These are phyloP conservation scores for Mangifera indica DNA, from an alignment of 345 rosid genomes.

Conservation along the genomic window DNA sequence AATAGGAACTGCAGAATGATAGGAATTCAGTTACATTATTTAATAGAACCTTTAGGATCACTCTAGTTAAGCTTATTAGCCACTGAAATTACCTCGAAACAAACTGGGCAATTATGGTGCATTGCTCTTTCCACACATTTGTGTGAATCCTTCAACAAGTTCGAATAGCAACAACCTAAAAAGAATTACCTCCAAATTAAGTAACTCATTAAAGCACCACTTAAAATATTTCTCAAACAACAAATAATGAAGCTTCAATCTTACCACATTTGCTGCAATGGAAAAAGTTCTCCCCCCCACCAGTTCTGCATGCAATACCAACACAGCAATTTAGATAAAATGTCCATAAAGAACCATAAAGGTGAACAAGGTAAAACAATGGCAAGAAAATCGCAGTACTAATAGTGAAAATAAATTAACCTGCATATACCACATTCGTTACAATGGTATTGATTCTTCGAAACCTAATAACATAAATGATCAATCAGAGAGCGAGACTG, in stretches of 20 bases:
- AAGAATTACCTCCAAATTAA: constrained; percentile 3
- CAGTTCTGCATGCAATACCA: constrained; percentile 41
- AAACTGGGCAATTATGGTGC: constrained; percentile 72
- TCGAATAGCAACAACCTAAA: constrained; percentile 66
- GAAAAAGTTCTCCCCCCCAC: constrained; percentile 57
- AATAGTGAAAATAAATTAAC: constrained; percentile 17
- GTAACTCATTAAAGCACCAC: neutral
- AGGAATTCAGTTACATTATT: neutral
- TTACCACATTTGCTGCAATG: constrained; percentile 59
- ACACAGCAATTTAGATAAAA: constrained; percentile 6
- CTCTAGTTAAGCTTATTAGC: neutral
- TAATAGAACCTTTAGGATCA: neutral
- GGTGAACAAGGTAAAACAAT: neutral
- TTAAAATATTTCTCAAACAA: neutral
- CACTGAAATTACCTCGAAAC: constrained; percentile 49
- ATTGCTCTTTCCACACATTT: constrained; percentile 64
- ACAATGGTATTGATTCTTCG: constrained; percentile 59
- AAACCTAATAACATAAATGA: constrained; percentile 35
- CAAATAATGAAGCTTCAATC: constrained; percentile 6
- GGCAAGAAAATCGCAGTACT: neutral
- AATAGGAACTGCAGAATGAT: constrained; percentile 55
- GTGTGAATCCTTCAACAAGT: constrained; percentile 48
- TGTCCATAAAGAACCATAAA: neutral
- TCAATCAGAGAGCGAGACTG: neutral
- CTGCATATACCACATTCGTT: constrained; percentile 64